Evolutionary conservation across 495 filamentous ascomycete species (phyloP).

Genomic region (Evernia prunastri): DNA sequence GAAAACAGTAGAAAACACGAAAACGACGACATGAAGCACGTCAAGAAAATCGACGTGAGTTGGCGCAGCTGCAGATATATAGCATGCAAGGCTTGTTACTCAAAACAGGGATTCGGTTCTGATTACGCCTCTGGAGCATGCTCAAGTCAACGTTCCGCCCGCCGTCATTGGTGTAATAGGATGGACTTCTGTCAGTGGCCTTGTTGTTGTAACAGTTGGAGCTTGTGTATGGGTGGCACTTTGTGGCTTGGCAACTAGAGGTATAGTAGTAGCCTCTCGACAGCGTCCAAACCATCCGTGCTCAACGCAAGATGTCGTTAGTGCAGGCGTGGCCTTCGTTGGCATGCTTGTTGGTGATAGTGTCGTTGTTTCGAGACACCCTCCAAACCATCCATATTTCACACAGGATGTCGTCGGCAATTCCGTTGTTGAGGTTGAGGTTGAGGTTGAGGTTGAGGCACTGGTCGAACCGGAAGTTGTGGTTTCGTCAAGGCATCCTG

Average conservation of each 20-base stretch:
- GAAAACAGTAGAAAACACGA: background rate
- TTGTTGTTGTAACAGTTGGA: slow-evolving; percentile 18
- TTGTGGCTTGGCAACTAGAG: slow-evolving; percentile 2
- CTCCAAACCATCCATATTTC: slow-evolving; percentile 64
- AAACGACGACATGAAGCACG: background rate
- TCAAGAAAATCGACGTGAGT: background rate
- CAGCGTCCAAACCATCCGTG: slow-evolving; percentile 58
- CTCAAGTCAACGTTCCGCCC: slow-evolving; percentile 3
- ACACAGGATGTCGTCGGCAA: slow-evolving; percentile 71
- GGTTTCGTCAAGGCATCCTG: slow-evolving; percentile 31
- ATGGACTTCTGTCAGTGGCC: slow-evolving; percentile 13
- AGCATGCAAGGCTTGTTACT: background rate
- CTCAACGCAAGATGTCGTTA: slow-evolving; percentile 73
- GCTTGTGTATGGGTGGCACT: slow-evolving; percentile 1
- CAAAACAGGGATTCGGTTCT: background rate
- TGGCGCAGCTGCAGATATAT: background rate
- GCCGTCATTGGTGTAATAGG: background rate
- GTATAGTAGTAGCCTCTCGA: slow-evolving; percentile 20
- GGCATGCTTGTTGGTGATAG: slow-evolving; percentile 14
- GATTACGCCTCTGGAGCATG: background rate
- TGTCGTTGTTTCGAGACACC: slow-evolving; percentile 25
- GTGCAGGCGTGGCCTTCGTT: background rate
- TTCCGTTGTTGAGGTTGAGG: slow-evolving; percentile 44
- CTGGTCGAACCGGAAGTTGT: slow-evolving; percentile 42
- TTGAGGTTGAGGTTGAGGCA: slow-evolving; percentile 40